Conservation (phyloP, 2,329 filamentous ascomycete genomes). For the Ceratocystis alfenasii region DNA sequence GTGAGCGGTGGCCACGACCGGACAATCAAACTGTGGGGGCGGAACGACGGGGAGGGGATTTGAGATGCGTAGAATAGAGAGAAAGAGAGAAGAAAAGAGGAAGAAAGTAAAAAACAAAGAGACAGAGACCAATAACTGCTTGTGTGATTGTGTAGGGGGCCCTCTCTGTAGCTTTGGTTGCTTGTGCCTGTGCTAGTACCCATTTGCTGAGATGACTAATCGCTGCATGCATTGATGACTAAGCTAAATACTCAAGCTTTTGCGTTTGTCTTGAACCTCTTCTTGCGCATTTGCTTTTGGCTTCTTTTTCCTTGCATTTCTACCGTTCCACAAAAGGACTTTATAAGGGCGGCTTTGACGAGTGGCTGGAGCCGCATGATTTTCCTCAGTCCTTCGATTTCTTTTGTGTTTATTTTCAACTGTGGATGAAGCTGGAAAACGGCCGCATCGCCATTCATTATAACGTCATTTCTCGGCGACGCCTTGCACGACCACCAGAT, state of each 20-base stretch:
- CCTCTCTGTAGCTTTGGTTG: neutral
- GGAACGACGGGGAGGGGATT: constrained; percentile 56
- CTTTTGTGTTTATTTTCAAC: neutral
- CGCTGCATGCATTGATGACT: neutral
- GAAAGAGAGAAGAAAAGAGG: neutral
- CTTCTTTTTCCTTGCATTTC: neutral
- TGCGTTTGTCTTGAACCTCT: neutral
- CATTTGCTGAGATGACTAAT: neutral
- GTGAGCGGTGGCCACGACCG: constrained; percentile 88
- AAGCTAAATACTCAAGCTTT: neutral
- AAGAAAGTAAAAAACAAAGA: no score
- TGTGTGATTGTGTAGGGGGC: no score
- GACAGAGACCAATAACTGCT: no score
- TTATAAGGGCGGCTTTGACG: neutral
- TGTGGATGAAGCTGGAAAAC: neutral
- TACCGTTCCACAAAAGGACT: neutral
- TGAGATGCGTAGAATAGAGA: constrained; percentile 26
- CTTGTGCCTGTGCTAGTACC: neutral
- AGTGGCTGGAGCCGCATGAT: neutral
- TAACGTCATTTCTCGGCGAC: neutral
- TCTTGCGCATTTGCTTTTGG: neutral
- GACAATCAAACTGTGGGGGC: constrained; percentile 91
- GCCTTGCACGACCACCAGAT: neutral
- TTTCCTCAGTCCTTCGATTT: neutral
- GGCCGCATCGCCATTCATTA: neutral